Conservation (phyloP, 345 rosid genomes). For the Aquilaria sinensis region DNA sequence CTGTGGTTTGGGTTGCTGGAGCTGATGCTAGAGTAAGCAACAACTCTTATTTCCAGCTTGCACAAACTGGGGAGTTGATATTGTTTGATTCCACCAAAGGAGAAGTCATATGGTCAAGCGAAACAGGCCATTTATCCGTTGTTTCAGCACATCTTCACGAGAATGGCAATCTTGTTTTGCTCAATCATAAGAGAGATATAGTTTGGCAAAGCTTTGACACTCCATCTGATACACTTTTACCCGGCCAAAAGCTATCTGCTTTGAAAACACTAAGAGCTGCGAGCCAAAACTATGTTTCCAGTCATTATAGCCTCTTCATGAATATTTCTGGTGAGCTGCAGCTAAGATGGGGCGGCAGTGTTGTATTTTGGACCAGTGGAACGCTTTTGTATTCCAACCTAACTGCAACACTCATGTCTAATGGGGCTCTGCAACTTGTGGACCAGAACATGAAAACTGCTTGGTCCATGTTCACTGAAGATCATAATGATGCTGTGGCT, state of each 20-base stretch:
- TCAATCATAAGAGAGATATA: conserved; percentile 27
- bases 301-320: conserved; percentile 59
- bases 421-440: conserved; percentile 46
- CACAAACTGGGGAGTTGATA: conserved; percentile 43
- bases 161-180: conserved; percentile 60
- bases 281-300: conserved; percentile 44
- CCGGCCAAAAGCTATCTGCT: conserved; percentile 46
- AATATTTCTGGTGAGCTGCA: conserved; percentile 43
- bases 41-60: conserved; percentile 55
- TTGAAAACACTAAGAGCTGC: conserved; percentile 49
- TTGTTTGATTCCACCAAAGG: conserved; percentile 43
- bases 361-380: conserved; percentile 45
- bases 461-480: conserved; percentile 57
- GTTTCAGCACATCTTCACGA: conserved; percentile 48
- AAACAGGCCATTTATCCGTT: conserved; percentile 41
- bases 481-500: conserved; percentile 49
- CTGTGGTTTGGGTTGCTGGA: conserved; percentile 70
- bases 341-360: conserved; percentile 54
- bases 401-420: conserved; percentile 43
- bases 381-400: conserved; percentile 29
- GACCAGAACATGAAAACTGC: conserved; percentile 29
- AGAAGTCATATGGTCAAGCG: conserved; percentile 44
- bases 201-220: conserved; percentile 72
- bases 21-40: conserved; percentile 41
- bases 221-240: conserved; percentile 63